These are phyloP conservation scores for Xylaria arbuscula DNA, from an alignment of 2,329 filamentous ascomycete genomes.

Conservation along the genomic window DNA sequence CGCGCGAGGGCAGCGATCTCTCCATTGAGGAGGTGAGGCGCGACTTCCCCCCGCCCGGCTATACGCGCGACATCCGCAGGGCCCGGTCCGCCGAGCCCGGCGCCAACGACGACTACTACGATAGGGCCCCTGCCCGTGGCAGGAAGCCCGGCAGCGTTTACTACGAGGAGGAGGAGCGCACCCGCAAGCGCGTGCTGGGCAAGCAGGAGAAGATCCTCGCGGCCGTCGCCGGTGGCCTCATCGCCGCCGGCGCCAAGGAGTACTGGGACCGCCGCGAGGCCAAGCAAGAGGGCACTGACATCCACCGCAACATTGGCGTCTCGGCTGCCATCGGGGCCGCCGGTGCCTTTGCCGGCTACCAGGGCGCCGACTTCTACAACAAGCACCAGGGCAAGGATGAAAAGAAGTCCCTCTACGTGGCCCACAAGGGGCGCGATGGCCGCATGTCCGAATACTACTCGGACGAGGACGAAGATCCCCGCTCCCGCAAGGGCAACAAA, in stretches of 20 bases:
- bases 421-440: constrained; percentile 66
- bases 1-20: constrained; percentile 78
- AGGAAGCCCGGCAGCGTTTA: constrained; percentile 63
- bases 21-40: constrained; percentile 85
- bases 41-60: constrained; percentile 81
- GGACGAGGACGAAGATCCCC: constrained; percentile 65
- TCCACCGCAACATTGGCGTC: constrained; percentile 68
- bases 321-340: constrained; percentile 72
- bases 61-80: constrained; percentile 65
- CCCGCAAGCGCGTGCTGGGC: constrained; percentile 64
- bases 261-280: constrained; percentile 72
- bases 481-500: constrained; percentile 70
- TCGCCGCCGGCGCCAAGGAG: constrained; percentile 74
- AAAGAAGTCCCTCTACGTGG: constrained; percentile 63
- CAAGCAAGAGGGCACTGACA: constrained; percentile 59
- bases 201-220: constrained; percentile 75
- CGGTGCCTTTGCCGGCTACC: constrained; percentile 72
- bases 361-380: constrained; percentile 71
- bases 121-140: constrained; percentile 46
- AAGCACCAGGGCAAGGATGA: constrained; percentile 68
- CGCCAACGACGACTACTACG: constrained; percentile 67
- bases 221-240: constrained; percentile 71
- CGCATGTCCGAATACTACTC: constrained; percentile 66
- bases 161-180: constrained; percentile 69
- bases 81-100: constrained; percentile 72